Percentiles rank a stretch among this genome's conserved stretches.
Evolutionary conservation across 345 rosid species (phyloP).

Genomic region (Trapa incisa): DNA sequence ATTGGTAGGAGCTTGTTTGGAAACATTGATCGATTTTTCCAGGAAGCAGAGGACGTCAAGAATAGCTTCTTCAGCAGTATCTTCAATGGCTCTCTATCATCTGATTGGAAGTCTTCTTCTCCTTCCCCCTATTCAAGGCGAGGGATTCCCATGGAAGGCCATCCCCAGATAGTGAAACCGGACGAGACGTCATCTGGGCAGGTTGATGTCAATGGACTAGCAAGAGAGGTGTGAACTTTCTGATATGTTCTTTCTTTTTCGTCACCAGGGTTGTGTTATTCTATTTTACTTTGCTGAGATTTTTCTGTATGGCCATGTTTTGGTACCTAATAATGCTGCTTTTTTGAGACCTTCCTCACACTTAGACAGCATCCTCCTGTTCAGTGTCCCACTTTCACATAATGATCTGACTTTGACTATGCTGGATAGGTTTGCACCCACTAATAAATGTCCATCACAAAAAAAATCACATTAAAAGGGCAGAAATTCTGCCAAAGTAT

Average conservation of each 20-base stretch:
- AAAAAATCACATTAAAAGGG: no score
- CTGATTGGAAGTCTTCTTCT: conserved; percentile 20
- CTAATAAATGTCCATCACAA: no score
- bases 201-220: conserved; percentile 3
- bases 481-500: no score
- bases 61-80: conserved; percentile 43
- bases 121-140: conserved; percentile 17
- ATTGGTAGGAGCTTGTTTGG: conserved; percentile 49
- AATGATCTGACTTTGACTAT: no score
- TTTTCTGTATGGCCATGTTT: background rate
- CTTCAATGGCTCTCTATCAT: conserved; percentile 24
- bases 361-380: no score
- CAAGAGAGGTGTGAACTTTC: background rate
- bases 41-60: conserved; percentile 62
- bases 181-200: background rate
- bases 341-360: no score
- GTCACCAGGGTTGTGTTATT: background rate
- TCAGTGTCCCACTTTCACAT: no score
- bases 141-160: conserved; percentile 42
- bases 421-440: no score
- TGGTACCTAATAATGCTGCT: no score
- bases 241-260: background rate
- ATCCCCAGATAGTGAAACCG: conserved; percentile 14
- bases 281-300: background rate
- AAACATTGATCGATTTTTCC: conserved; percentile 46